Evolutionary conservation across 2,329 filamentous ascomycete species (phyloP), one percentile per base, ranked within the genome.

Genomic region (Fusarium sp.): DNA sequence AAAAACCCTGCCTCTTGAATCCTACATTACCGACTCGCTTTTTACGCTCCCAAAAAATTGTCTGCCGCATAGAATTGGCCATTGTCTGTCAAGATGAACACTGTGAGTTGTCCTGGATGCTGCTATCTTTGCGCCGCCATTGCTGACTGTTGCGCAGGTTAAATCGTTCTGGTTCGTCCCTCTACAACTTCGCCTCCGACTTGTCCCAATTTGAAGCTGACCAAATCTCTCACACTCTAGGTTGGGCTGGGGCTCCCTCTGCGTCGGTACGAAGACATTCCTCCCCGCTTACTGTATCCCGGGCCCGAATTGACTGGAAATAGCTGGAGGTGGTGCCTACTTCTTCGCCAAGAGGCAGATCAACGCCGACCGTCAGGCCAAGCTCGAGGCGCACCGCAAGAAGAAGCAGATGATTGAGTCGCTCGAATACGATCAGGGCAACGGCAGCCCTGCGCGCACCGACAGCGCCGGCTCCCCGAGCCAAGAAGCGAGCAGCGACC

Each of bases 331-430:
- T 75, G 94, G 93, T 73, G 95, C 96, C 79, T 99, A 98, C 88
- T 95, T 94, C 87, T 98, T 98, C 82, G 97, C 97, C 74, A 99
- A 99, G 88, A 90, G 91, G 81, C 92, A 92, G 83, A 97, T 99
- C 89, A 98, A 98, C 82, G 94, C 94, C 77, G 95, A 98, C 84
- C 94, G 96, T 74, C 88, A 90, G 70, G 86, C 90, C 70, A 91
- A 94, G 79, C 90, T 93, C 75, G 89, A 93, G 78, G 91, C 93
- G 70, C 89, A 88, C 68, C 88, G 89, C 65, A 85, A 90, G 77
- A 92, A 93, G 85, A 92, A 89, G 85, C 89, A 88, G 67, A 85
- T 87, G 77, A 85, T 88, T 45, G 84, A 88, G 29, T 86, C 86
- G n/a, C 83, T 91, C 69, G 89, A 91, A 78, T 83, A 88, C 77